Evolutionary conservation across 768 basidiomycete species (phyloP), one percentile per base, ranked within the genome.

Genomic region (Lepiota venenata): DNA sequence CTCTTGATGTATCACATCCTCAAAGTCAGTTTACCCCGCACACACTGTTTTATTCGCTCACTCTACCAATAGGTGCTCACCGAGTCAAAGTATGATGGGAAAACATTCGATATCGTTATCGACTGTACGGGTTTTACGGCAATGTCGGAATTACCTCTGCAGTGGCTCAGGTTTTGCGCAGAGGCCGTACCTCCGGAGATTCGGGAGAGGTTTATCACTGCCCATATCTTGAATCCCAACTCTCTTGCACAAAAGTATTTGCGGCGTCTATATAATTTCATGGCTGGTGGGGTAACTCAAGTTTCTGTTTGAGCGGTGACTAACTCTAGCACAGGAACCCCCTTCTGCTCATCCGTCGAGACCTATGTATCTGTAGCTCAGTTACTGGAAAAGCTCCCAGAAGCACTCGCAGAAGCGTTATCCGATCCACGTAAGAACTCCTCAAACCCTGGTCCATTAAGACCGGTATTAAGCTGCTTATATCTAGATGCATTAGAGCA

Each of bases 101-200:
- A 77, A 25, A 55, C 64, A 3, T 90, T 86, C 63, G 88, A 92
- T 44, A 71, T 95, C 45, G 80, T 95, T 58, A 64, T 93, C 29
- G 92, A 95, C 60, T 92, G 87, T 69, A 93, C 91, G 35, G 79
- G 78, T 8, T 93, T 93, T 65, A 77, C 83, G 2, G 75, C 85
- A 2, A 77, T 79, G 9, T 89, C 90, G 0, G 89, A 93, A 67
- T 73, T 93, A 7, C 92, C 93, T 0, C 71, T 89, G 8, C 86
- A 88, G 57, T 91, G 88, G 87, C 64, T 93, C 43, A 90, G 87
- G 66, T 87, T 83, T 50, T 85, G 87, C 56, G 79, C 84, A 11
- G 88, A 92, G 64, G 71, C 90, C 16, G 80, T 88, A 50, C 90
- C 92, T 5, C 65, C 67, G 21, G 89, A 93, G 56, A 78, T 91